These are phyloP conservation scores for Leishmania lainsoni DNA, from an alignment of 208 protist genomes.

Conservation along the genomic window DNA sequence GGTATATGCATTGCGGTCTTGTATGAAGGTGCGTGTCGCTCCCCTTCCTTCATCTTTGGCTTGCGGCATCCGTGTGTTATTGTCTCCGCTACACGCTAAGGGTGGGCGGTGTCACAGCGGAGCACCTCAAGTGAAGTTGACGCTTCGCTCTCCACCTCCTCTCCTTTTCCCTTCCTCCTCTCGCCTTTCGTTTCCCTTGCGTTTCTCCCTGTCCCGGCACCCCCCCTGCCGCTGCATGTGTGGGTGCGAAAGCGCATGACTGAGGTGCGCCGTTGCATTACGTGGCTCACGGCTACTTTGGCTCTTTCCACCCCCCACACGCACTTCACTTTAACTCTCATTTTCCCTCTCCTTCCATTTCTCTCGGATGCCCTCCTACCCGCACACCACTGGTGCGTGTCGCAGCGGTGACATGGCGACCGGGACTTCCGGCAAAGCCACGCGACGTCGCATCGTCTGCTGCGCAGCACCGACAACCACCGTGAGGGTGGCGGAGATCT, in stretches of 20 bases:
- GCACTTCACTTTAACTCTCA: not conserved
- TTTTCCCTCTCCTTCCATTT: not conserved
- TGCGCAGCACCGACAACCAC: constrained; percentile 15
- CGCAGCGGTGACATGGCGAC: not conserved
- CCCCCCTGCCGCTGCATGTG: no score
- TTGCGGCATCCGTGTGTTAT: not conserved
- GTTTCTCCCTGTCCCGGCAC: not conserved
- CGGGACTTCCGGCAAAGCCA: not conserved
- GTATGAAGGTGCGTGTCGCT: not conserved
- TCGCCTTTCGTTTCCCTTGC: not conserved
- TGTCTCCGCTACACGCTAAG: not conserved
- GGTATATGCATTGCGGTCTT: not conserved
- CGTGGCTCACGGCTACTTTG: not conserved
- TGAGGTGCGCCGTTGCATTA: not conserved
- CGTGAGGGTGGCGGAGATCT: constrained; percentile 9
- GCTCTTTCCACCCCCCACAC: not conserved
- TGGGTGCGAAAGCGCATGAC: no score
- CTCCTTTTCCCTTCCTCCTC: not conserved
- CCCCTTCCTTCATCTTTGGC: not conserved
- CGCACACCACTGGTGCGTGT: not conserved
- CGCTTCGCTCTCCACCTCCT: not conserved
- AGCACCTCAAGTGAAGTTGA: not conserved
- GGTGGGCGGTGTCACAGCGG: not conserved
- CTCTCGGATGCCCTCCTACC: not conserved
- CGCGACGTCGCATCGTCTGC: constrained; percentile 16